A percentile compares a stretch with the other conserved stretches of the same genome.
phyloP scores from a whole-genome alignment of 2,329 filamentous ascomycete genomes.

The Cercospora sp. region DNA sequence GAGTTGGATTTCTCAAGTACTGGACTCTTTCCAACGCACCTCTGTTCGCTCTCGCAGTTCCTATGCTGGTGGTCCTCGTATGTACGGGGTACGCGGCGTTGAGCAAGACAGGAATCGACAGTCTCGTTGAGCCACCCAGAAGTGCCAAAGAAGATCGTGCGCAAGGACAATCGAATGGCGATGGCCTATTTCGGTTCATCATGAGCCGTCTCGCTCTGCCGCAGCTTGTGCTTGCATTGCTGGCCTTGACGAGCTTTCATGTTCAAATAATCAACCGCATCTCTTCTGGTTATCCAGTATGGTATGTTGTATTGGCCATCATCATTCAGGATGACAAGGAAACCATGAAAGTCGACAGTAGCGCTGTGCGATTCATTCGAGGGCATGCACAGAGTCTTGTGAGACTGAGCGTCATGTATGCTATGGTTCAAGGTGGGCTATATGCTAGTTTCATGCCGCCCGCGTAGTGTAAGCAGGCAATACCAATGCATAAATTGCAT shows the following conservation, averaged over 20 bases:
- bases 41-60: conserved; percentile 79
- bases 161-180: not conserved
- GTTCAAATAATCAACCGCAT: conserved; percentile 92
- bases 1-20: conserved; percentile 82
- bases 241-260: conserved; percentile 80
- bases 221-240: conserved; percentile 69
- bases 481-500: not conserved
- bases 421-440: conserved; percentile 74
- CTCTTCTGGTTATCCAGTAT: conserved; percentile 82
- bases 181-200: conserved; percentile 24
- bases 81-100: conserved; percentile 54
- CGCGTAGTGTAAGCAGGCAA: conserved; percentile 48
- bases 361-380: conserved; percentile 3
- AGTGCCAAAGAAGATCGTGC: not conserved
- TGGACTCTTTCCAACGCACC: conserved; percentile 87
- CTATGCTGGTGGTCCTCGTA: conserved; percentile 70
- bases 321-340: conserved; percentile 30
- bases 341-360: not conserved
- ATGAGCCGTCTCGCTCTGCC: conserved; percentile 64
- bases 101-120: not conserved
- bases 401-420: conserved; percentile 77
- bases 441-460: conserved; percentile 92
- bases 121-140: not conserved
- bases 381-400: conserved; percentile 47
- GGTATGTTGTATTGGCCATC: conserved; percentile 78